phyloP scores from a whole-genome alignment of 2,329 filamentous ascomycete genomes.

The Aspergillus fischeri region DNA sequence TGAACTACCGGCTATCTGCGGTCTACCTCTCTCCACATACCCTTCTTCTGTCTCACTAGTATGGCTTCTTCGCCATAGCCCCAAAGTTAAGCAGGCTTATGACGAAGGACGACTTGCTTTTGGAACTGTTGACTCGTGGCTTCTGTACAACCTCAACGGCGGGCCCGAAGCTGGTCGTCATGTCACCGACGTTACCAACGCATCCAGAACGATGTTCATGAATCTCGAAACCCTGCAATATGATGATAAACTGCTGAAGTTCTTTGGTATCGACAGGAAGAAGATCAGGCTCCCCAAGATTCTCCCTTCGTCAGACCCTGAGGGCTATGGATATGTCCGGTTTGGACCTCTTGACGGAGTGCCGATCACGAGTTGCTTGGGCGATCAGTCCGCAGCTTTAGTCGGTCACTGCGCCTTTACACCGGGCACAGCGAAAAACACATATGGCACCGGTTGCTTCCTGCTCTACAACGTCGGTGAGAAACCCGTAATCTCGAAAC shows the following conservation, averaged over 20 bases:
- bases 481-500: slow-evolving; percentile 78
- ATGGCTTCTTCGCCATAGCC: slow-evolving; percentile 73
- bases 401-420: slow-evolving; percentile 82
- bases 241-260: slow-evolving; percentile 69
- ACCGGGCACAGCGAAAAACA: slow-evolving; percentile 82
- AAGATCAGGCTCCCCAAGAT: slow-evolving; percentile 79
- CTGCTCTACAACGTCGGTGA: slow-evolving; percentile 83
- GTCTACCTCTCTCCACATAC: slow-evolving; percentile 82
- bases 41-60: slow-evolving; percentile 79
- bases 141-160: slow-evolving; percentile 77
- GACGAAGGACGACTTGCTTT: slow-evolving; percentile 73
- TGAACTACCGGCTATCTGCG: slow-evolving; percentile 65
- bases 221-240: slow-evolving; percentile 77
- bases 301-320: slow-evolving; percentile 70
- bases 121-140: slow-evolving; percentile 84
- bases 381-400: slow-evolving; percentile 80
- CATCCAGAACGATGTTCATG: slow-evolving; percentile 92
- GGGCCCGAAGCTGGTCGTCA: slow-evolving; percentile 63
- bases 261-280: slow-evolving; percentile 69
- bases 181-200: slow-evolving; percentile 84
- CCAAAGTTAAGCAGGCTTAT: slow-evolving; percentile 68
- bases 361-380: slow-evolving; percentile 76
- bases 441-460: slow-evolving; percentile 87
- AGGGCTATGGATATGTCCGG: slow-evolving; percentile 66
- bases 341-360: slow-evolving; percentile 64